Percentiles rank a stretch among this genome's conserved stretches.
phyloP scores from a whole-genome alignment of 2,329 filamentous ascomycete genomes.

The Fusarium transvaalense region DNA sequence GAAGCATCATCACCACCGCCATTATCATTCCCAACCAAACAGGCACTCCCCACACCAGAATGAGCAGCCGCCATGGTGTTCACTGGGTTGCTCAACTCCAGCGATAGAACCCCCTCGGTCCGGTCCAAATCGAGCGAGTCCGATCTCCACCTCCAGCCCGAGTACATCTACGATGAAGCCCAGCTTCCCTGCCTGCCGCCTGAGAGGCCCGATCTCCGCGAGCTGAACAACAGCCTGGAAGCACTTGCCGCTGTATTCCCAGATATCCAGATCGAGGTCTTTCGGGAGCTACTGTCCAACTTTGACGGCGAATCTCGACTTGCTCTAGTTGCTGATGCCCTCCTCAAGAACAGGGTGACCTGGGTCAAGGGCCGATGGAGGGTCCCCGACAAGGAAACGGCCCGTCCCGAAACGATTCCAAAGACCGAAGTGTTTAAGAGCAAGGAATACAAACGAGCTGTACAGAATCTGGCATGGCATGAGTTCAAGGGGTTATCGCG shows the following conservation, averaged over 20 bases:
- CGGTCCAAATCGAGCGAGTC: conserved; percentile 50
- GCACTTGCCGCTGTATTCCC: conserved; percentile 80
- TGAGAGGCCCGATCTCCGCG: conserved; percentile 72
- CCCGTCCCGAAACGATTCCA: conserved; percentile 59
- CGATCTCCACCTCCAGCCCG: conserved; percentile 50
- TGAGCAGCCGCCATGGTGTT: conserved; percentile 63
- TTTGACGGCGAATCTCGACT: conserved; percentile 82
- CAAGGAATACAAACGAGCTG: conserved; percentile 75
- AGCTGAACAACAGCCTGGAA: conserved; percentile 77
- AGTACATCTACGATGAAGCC: conserved; percentile 68
- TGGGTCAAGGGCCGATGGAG: conserved; percentile 79
- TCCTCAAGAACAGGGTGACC: conserved; percentile 77
- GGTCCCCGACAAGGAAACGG: conserved; percentile 56
- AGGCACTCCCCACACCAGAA: conserved; percentile 44
- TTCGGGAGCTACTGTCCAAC: conserved; percentile 81
- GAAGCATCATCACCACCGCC: conserved; percentile 21
- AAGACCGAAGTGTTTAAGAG: conserved; percentile 76
- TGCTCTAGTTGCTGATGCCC: conserved; percentile 80
- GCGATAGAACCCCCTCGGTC: conserved; percentile 54
- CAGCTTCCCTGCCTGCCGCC: conserved; percentile 63
- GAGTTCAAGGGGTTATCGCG: conserved; percentile 82
- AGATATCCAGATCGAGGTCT: conserved; percentile 83
- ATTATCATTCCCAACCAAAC: conserved; percentile 15
- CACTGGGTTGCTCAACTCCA: conserved; percentile 61
- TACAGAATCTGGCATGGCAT: conserved; percentile 74